These are phyloP conservation scores for Lactarius akahatsu DNA, from an alignment of 768 basidiomycete species.

Conservation along the genomic window DNA sequence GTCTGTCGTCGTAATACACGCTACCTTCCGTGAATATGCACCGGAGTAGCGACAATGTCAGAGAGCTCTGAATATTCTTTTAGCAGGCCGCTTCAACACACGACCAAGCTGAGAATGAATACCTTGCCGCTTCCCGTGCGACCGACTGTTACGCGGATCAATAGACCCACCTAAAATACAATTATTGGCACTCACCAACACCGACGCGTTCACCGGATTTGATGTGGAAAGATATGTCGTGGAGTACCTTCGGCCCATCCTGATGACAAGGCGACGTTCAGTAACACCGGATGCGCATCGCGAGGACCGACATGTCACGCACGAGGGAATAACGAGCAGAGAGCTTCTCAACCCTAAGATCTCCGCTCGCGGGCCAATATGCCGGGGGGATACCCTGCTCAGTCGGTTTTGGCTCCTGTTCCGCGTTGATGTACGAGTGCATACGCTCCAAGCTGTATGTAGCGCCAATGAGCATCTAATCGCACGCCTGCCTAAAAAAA, in stretches of 20 bases:
- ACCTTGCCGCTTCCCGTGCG: conserved; percentile 59
- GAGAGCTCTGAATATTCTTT: conserved; percentile 39
- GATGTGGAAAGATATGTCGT: conserved; percentile 51
- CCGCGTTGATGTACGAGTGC: conserved; percentile 53
- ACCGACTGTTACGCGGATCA: conserved; percentile 41
- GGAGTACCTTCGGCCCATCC: conserved; percentile 56
- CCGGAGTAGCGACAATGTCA: conserved; percentile 54
- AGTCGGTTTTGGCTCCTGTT: conserved; percentile 49
- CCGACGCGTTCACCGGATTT: conserved; percentile 59
- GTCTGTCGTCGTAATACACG: conserved; percentile 51
- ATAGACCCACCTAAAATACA: neutral
- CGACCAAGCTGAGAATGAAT: conserved; percentile 11
- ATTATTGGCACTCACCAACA: conserved; percentile 41
- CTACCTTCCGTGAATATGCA: conserved; percentile 55
- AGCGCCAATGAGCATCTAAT: conserved; percentile 7
- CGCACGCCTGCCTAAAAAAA: neutral
- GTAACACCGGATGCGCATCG: conserved; percentile 47
- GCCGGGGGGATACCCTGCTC: conserved; percentile 53
- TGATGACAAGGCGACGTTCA: conserved; percentile 29
- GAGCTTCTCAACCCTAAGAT: conserved; percentile 49
- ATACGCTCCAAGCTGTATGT: conserved; percentile 49
- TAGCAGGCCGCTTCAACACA: conserved; percentile 1
- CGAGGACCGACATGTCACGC: conserved; percentile 30
- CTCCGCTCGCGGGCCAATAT: conserved; percentile 61
- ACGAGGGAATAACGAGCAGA: conserved; percentile 48